phyloP scores from a whole-genome alignment of 345 rosid species.

The Erucastrum elatum region DNA sequence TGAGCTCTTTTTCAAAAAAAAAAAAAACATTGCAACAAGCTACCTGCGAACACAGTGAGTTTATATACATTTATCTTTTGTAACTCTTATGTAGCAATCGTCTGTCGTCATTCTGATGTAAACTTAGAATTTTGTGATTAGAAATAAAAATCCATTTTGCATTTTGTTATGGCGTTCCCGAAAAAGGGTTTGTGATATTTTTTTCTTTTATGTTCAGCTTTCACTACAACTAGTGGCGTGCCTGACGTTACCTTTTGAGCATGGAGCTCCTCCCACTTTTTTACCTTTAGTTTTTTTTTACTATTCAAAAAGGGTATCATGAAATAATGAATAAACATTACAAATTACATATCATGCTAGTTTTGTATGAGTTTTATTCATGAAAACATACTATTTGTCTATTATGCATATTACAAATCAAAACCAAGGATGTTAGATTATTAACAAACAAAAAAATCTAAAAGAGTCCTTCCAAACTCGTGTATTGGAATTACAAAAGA shows the following conservation, averaged over 20 bases:
- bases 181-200: background rate
- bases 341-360: background rate
- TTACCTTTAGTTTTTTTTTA: slow-evolving; percentile 11
- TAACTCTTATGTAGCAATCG: background rate
- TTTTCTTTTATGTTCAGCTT: slow-evolving; percentile 23
- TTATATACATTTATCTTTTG: background rate
- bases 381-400: background rate
- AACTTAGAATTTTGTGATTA: background rate
- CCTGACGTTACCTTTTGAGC: slow-evolving; percentile 35
- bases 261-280: slow-evolving; percentile 23
- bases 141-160: background rate
- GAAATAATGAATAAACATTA: background rate
- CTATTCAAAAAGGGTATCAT: background rate
- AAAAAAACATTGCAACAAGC: no score
- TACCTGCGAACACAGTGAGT: no score
- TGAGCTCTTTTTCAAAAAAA: no score
- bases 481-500: background rate
- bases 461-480: slow-evolving; percentile 15
- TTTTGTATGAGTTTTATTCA: background rate
- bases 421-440: background rate
- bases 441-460: background rate
- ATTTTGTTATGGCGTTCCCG: slow-evolving; percentile 23
- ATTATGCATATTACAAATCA: background rate
- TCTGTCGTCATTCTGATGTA: background rate
- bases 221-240: slow-evolving; percentile 32